Percentiles rank a stretch among this genome's conserved stretches.
phyloP scores from a whole-genome alignment of 2,329 filamentous ascomycete genomes.

The Paraphoma sp. region DNA sequence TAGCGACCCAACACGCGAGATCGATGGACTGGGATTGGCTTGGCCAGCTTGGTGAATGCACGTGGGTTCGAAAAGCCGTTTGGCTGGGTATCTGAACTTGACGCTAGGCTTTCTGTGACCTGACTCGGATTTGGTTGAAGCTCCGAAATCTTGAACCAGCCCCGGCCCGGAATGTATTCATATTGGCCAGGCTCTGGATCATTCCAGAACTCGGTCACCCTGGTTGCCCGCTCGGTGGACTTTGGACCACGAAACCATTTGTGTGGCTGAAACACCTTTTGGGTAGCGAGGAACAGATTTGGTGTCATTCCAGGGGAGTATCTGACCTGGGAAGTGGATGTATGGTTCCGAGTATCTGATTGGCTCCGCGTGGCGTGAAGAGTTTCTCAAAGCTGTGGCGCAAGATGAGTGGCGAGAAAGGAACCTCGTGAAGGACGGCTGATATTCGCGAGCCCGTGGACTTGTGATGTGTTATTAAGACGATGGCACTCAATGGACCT shows the following conservation, averaged over 20 bases:
- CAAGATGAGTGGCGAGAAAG: no score
- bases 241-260: constrained; percentile 57
- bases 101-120: constrained; percentile 13
- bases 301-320: constrained; percentile 52
- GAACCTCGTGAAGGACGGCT: no score
- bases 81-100: neutral
- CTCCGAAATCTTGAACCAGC: constrained; percentile 57
- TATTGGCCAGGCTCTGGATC: constrained; percentile 58
- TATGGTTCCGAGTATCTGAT: no score
- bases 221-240: constrained; percentile 44
- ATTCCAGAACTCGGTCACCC: constrained; percentile 56
- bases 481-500: constrained; percentile 7
- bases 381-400: no score
- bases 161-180: constrained; percentile 57
- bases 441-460: no score
- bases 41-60: constrained; percentile 36
- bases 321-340: neutral
- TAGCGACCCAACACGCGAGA: constrained; percentile 58
- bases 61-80: constrained; percentile 12
- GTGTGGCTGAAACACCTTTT: constrained; percentile 55
- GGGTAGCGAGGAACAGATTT: constrained; percentile 59
- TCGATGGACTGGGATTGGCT: constrained; percentile 51
- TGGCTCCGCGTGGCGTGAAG: no score
- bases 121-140: constrained; percentile 36
- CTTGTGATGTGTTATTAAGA: no score